Evolutionary conservation across 805 yeast species (phyloP).

Genomic region (Middelhovenomyces tepae): DNA sequence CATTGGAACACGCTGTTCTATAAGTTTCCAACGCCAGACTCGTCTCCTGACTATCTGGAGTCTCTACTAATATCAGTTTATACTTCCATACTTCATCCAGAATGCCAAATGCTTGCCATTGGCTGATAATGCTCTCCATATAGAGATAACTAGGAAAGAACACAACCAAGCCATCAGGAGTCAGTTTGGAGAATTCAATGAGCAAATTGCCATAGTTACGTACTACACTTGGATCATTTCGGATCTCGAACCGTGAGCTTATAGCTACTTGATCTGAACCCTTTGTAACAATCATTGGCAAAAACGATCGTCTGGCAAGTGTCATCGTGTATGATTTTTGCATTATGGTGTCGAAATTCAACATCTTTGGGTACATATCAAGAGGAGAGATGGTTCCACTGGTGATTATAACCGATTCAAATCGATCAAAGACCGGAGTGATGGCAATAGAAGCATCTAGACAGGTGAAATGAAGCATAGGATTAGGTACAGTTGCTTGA

Average conservation of each 20-base stretch:
- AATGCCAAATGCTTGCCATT: conserved; percentile 99
- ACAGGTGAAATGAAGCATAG: conserved; percentile 86
- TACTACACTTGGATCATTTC: conserved; percentile 97
- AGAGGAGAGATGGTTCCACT: conserved; percentile 97
- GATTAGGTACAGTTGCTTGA: conserved; percentile 94
- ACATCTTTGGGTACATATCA: conserved; percentile 97
- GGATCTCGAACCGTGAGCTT: conserved; percentile 88
- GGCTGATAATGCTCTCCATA: conserved; percentile 95
- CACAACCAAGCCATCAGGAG: conserved; percentile 92
- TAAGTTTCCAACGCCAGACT: conserved; percentile 91
- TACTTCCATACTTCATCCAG: conserved; percentile 98
- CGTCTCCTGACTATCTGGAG: conserved; percentile 99
- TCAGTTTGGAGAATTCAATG: conserved; percentile 86
- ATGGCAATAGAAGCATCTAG: conserved; percentile 97
- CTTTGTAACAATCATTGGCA: conserved; percentile 93
- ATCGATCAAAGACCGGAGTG: conserved; percentile 91
- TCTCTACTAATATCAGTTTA: conserved; percentile 87
- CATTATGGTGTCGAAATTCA: conserved; percentile 84
- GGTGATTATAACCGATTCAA: conserved; percentile 86
- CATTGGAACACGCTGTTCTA: conserved; percentile 92
- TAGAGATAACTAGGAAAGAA: conserved; percentile 91
- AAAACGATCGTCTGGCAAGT: conserved; percentile 78
- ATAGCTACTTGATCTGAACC: conserved; percentile 98
- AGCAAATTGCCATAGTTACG: conserved; percentile 91
- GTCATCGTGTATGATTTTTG: conserved; percentile 97